Evolutionary conservation across 148 eudicot species (phyloP).

Genomic region (Linanthus parryae): DNA sequence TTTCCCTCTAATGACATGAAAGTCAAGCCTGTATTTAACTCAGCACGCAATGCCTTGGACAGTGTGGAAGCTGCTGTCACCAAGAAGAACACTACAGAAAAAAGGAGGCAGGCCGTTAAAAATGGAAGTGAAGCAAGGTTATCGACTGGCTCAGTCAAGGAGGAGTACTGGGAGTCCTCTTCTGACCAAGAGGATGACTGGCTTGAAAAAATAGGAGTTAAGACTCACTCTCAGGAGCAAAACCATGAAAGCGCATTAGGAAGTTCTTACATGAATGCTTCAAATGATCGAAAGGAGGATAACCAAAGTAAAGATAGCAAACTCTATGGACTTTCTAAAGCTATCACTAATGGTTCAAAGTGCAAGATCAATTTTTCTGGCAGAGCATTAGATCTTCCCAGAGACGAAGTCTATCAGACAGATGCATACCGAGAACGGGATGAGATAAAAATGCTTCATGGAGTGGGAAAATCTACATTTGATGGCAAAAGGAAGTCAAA

Average conservation of each 20-base stretch:
- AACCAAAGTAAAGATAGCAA: conserved; percentile 11
- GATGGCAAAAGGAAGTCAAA: conserved; percentile 27
- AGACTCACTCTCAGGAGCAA: conserved; percentile 18
- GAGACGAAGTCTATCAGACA: conserved; percentile 13
- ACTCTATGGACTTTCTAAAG: conserved; percentile 13
- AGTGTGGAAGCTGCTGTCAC: conserved; percentile 11
- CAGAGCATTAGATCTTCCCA: conserved; percentile 2
- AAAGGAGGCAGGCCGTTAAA: conserved; percentile 20
- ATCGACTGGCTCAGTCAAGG: conserved; percentile 23
- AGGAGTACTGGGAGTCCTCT: conserved; percentile 12
- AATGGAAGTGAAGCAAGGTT: conserved; percentile 14
- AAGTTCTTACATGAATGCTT: conserved; percentile 18
- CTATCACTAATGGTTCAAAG: conserved; percentile 17
- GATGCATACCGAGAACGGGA: conserved; percentile 5
- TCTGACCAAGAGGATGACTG: conserved; percentile 17
- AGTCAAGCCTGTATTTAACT: conserved; percentile 10
- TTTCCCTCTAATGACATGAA: conserved; percentile 14
- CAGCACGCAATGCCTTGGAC: conserved; percentile 7
- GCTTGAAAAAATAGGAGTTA: conserved; percentile 18
- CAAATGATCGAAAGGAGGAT: conserved; percentile 14
- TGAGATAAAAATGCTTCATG: conserved; percentile 6
- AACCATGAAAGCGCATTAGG: conserved; percentile 4
- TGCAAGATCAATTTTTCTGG: conserved; percentile 15
- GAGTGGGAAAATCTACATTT: conserved; percentile 14
- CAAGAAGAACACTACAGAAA: conserved; percentile 13